Evolutionary conservation across 2,329 filamentous ascomycete genomes (phyloP), one percentile per base, ranked within the genome.

Genomic region (Penicillium hesseltinei): DNA sequence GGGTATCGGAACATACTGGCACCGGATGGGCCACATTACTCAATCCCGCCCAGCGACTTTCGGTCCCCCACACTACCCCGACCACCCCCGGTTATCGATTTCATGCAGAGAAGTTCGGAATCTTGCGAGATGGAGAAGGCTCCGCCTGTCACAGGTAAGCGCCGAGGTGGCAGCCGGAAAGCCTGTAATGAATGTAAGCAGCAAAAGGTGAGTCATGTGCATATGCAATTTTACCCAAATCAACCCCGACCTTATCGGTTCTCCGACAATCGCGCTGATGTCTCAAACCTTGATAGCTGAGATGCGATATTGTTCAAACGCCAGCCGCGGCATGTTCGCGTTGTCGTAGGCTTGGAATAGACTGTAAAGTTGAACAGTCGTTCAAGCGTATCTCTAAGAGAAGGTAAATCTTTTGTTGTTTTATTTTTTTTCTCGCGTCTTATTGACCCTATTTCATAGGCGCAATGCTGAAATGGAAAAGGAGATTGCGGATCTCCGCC

Each of bases 171-270:
- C 29, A 75, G 72, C 66, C 66, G 73, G 43, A 74, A 85, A 71
- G 85, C 85, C 25, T 88, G 85, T 73, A 88, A 88, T 66, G 84
- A 88, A 70, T 88, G 85, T 73, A 79, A 85, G 57, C 85, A 88
- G 75, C 85, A 88, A 71, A 88, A 88, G 80, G 85, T 87, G 65
- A 73, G 69, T 59, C 52, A 33, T 45, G 43, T 58, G 39, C 56
- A 57, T 46, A 27, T 58, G 35, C 60, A 55, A 52, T 51, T 36
- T 52, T 53, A 39, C 17, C 50, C 46, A 51, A 35, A 15, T 35
- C 39, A 17, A 25, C 21, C 23, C 31, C 42, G 25, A 23, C 29
- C 39, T 31, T 29, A 39, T 29, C 29, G 21, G 21, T 40, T 45
- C 51, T 33, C 23, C 38, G 25, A 42, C 47, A 36, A 40, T 25